Percentiles rank a stretch among this genome's conserved stretches.
These are phyloP conservation scores for Hippophae rhamnoides DNA, from an alignment of 306 rosid genomes.

Conservation along the genomic window DNA sequence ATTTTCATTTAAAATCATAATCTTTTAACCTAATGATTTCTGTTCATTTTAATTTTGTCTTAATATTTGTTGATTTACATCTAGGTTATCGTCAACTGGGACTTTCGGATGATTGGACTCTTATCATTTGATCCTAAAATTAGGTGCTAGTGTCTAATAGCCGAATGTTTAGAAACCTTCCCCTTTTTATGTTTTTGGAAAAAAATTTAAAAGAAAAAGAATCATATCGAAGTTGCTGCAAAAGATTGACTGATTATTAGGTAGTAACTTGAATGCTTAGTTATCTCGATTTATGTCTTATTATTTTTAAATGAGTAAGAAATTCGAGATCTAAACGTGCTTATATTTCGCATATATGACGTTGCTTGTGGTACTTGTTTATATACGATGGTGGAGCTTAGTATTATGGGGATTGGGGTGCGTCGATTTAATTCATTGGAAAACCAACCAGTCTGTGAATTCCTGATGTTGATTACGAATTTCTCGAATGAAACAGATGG, in stretches of 20 bases:
- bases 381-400: no score
- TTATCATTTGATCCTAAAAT: constrained; percentile 12
- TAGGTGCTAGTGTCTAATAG: constrained; percentile 11
- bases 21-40: not conserved
- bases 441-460: not conserved
- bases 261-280: not conserved
- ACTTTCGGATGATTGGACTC: constrained; percentile 18
- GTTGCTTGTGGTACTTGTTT: not conserved
- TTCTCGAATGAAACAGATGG: not conserved
- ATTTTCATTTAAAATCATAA: not conserved
- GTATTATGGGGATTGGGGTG: no score
- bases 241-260: not conserved
- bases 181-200: not conserved
- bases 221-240: constrained; percentile 7
- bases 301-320: not conserved
- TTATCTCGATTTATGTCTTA: not conserved
- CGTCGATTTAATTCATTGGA: no score
- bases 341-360: not conserved
- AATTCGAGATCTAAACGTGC: constrained; percentile 7
- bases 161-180: not conserved
- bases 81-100: constrained; percentile 11
- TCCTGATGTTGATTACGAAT: not conserved
- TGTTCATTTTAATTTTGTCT: constrained; percentile 19
- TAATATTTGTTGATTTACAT: not conserved
- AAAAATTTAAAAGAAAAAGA: not conserved